Evolutionary conservation across 164 flowering plant genomes (phyloP).

Genomic region (Piper longum): DNA sequence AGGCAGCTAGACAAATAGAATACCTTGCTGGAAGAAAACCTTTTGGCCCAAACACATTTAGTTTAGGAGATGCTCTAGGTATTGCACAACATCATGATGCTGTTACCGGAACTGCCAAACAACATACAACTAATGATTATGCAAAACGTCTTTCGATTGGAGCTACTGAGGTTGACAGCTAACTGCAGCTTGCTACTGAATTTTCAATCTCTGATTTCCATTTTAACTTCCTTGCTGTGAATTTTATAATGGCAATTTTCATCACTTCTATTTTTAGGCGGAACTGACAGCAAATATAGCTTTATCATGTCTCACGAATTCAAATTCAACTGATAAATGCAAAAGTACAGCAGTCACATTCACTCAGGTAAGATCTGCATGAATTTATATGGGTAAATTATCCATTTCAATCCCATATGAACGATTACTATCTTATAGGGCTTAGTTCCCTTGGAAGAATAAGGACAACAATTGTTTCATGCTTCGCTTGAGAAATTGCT

Average conservation of each 20-base stretch:
- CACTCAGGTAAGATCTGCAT: conserved; percentile 39
- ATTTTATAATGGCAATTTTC: background rate
- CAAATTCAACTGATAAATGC: conserved; percentile 26
- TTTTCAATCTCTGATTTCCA: background rate
- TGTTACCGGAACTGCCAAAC: conserved; percentile 75
- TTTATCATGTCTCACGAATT: conserved; percentile 38
- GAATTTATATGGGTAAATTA: too few species aligned
- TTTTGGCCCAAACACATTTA: conserved; percentile 35
- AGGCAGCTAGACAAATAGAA: conserved; percentile 91
- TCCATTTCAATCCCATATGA: too few species aligned
- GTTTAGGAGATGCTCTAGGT: conserved; percentile 80
- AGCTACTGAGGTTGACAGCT: conserved; percentile 43
- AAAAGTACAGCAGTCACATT: conserved; percentile 18
- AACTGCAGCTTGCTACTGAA: background rate
- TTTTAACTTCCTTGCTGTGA: background rate
- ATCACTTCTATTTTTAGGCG: conserved; percentile 25
- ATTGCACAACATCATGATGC: conserved; percentile 92
- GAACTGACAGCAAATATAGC: conserved; percentile 48
- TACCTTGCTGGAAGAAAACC: conserved; percentile 52
- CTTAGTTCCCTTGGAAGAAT: too few species aligned
- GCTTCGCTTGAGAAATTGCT: too few species aligned
- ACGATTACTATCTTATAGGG: background rate
- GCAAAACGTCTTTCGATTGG: conserved; percentile 70
- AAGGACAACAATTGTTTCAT: background rate
- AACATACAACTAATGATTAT: conserved; percentile 83